Conservation (phyloP, 176 grass and related monocot species). For the Zoysia pacifica region DNA sequence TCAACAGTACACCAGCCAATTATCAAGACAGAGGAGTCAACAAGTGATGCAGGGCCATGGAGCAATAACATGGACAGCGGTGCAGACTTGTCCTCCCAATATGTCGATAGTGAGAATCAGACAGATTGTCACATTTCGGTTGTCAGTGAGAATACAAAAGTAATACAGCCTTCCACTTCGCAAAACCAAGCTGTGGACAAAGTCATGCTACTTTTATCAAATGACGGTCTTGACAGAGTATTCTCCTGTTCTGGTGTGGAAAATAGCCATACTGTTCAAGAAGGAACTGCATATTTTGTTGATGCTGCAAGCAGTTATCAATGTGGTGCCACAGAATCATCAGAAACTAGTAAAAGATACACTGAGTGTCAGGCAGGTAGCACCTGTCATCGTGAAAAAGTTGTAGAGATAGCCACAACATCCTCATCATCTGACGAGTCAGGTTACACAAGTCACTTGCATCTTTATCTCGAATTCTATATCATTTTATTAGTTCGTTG, state of each 20-base stretch:
- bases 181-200: too few relatives aligned
- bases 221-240: constrained; percentile 32
- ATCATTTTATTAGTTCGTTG: not conserved
- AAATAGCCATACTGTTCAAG: not conserved
- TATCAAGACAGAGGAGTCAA: too few relatives aligned
- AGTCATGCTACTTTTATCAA: not conserved
- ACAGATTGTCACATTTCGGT: too few relatives aligned
- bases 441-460: constrained; percentile 23
- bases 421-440: constrained; percentile 31
- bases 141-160: too few relatives aligned
- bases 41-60: too few relatives aligned
- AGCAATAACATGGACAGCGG: too few relatives aligned
- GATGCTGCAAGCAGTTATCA: not conserved
- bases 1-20: too few relatives aligned
- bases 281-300: not conserved
- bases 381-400: not conserved
- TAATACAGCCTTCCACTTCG: too few relatives aligned
- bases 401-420: not conserved
- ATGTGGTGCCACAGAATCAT: not conserved
- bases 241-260: constrained; percentile 18
- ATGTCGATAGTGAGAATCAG: too few relatives aligned
- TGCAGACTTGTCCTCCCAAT: too few relatives aligned
- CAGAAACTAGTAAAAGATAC: not conserved
- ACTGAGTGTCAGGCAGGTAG: not conserved
- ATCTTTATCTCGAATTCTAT: not conserved